These are phyloP conservation scores for Mortierella sp. DNA, from an alignment of 371 early-diverging fungal genomes.

Conservation along the genomic window DNA sequence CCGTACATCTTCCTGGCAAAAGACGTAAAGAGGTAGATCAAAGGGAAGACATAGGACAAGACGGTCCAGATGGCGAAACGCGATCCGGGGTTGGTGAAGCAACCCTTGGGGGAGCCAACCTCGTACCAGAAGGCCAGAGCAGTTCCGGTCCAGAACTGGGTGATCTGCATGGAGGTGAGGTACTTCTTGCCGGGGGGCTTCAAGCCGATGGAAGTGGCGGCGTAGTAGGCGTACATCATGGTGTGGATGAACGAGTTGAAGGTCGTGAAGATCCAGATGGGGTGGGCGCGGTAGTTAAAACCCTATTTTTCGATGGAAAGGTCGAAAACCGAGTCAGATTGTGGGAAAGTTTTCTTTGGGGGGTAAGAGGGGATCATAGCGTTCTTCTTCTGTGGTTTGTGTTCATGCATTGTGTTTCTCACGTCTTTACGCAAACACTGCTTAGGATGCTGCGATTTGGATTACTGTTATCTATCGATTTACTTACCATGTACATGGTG, in stretches of 20 bases:
- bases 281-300: slow-evolving; percentile 78
- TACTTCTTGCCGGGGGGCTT: slow-evolving; percentile 88
- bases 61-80: slow-evolving; percentile 75
- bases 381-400: background rate
- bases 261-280: slow-evolving; percentile 89
- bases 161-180: slow-evolving; percentile 89
- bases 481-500: slow-evolving; percentile 68
- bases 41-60: slow-evolving; percentile 82
- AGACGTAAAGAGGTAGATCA: slow-evolving; percentile 83
- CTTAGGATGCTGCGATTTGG: background rate
- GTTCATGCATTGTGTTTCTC: background rate
- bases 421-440: background rate
- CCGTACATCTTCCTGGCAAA: slow-evolving; percentile 82
- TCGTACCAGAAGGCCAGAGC: slow-evolving; percentile 75
- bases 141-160: slow-evolving; percentile 88
- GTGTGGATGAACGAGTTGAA: slow-evolving; percentile 95
- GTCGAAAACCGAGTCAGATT: background rate
- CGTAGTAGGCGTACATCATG: slow-evolving; percentile 93
- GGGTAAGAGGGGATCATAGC: background rate
- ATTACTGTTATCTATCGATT: too few species aligned
- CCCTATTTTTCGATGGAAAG: slow-evolving; percentile 44
- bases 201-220: slow-evolving; percentile 80
- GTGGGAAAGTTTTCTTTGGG: slow-evolving; percentile 15
- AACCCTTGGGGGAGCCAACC: slow-evolving; percentile 68
- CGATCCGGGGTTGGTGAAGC: slow-evolving; percentile 72